Base-by-base conservation (phyloP, 1,284 basidiomycete species). In the Austropuccinia psidii region DNA sequence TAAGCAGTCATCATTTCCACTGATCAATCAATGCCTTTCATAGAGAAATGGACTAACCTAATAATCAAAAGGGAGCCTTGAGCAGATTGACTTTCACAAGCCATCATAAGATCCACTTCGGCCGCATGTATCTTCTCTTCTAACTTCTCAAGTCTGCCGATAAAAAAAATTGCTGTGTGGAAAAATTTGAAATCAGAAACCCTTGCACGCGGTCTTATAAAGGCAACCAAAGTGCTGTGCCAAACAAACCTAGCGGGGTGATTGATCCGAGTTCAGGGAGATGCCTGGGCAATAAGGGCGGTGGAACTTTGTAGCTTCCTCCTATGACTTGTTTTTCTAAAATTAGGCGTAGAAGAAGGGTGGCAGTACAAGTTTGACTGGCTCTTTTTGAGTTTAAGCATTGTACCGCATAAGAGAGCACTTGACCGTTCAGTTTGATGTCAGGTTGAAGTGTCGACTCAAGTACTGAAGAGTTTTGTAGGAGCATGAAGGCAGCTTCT, bases 41-140 rank as follows among this genome's bases (percentile, higher is more conserved):
- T 21, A 21, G 24, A 24, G 17, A n/a, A 62, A 15, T 1, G 17
- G 29, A 37, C 45, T 50, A 7, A 62, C 69, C 49, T 73, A 29
- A 73, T 43, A 13, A 60, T 35, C 70, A 73, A 43, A 24, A 73
- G 19, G 33, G 58, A 73, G 4, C 70, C 70, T 54, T 62, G 60
- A 21, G 37, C 39, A 31, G 70, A 50, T 33, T 35, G 52, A 9
- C 33, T 31, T 73, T 73, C 60, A 52, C 47, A 54, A 39, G 60
- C 70, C n/a, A 41, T 50, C 24, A 21, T 60, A 37, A 73, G 35
- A 35, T 73, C 39, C 13, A 7, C 33, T 43, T 73, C 70, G 35
- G 60, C 60, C 45, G n/a, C 39, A 9, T 52, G 17, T n/a, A 73
- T 47, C 41, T 50, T 47, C 45, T 54, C 50, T 31, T 73, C 60